Evolutionary conservation across 768 basidiomycete species (phyloP).

Genomic region (Lactarius psammicola): DNA sequence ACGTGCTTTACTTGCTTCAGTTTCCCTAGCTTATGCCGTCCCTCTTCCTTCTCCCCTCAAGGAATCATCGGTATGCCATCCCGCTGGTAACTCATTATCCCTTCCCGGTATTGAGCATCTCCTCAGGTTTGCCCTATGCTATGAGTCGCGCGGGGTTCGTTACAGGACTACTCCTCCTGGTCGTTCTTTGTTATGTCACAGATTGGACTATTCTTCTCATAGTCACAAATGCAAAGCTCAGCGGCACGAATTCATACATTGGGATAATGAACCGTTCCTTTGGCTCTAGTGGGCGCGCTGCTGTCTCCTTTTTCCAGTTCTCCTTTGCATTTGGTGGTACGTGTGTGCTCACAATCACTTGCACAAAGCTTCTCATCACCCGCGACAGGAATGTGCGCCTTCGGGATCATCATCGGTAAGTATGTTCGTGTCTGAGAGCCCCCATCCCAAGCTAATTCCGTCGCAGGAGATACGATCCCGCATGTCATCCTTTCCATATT

Average conservation of each 20-base stretch:
- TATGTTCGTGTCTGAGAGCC: not conserved
- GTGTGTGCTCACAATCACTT: slow-evolving; percentile 30
- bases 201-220: slow-evolving; percentile 98
- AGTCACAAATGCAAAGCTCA: slow-evolving; percentile 93
- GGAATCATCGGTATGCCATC: slow-evolving; percentile 66
- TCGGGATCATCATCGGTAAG: slow-evolving; percentile 87
- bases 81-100: not conserved
- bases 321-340: slow-evolving; percentile 94
- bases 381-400: slow-evolving; percentile 87
- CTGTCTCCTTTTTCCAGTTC: slow-evolving; percentile 96
- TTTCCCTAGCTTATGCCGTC: slow-evolving; percentile 10
- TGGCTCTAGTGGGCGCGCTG: slow-evolving; percentile 85
- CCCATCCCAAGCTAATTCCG: slow-evolving; percentile 2
- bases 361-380: not conserved
- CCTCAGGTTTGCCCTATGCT: slow-evolving; percentile 86
- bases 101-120: slow-evolving; percentile 1
- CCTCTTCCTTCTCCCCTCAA: slow-evolving; percentile 32
- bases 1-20: slow-evolving; percentile 34
- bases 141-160: slow-evolving; percentile 93
- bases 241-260: slow-evolving; percentile 88
- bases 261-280: slow-evolving; percentile 95
- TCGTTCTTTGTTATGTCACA: slow-evolving; percentile 80
- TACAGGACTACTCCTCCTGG: slow-evolving; percentile 77
- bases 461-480: slow-evolving; percentile 87
- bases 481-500: slow-evolving; percentile 88